A percentile compares a stretch with the other conserved stretches of the same genome.
phyloP scores from a whole-genome alignment of 2,329 filamentous ascomycete genomes.

The Ceratocystis harringtonii region DNA sequence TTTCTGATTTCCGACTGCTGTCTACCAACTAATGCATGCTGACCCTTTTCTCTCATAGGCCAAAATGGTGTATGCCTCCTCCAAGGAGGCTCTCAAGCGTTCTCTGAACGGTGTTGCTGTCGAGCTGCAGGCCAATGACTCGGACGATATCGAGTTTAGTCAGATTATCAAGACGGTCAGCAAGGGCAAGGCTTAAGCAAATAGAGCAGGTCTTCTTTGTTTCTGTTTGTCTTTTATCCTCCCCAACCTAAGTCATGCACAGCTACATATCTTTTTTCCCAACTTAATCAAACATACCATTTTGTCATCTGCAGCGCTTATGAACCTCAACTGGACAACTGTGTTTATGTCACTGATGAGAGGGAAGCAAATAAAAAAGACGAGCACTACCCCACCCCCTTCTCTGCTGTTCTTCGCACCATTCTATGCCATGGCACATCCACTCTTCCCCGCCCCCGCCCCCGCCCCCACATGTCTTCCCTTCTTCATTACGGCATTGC shows the following conservation, averaged over 20 bases:
- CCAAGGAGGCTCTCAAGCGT: conserved; percentile 74
- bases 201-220: conserved; percentile 4
- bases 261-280: conserved; percentile 11
- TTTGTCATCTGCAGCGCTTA: background rate
- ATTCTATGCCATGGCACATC: too few species aligned
- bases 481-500: background rate
- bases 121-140: conserved; percentile 74
- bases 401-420: too few species aligned
- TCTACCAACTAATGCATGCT: background rate
- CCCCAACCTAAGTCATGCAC: background rate
- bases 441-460: too few species aligned
- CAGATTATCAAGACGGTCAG: conserved; percentile 51
- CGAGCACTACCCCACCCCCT: too few species aligned
- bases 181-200: conserved; percentile 42
- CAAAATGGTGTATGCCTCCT: conserved; percentile 84
- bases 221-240: conserved; percentile 11
- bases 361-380: too few species aligned
- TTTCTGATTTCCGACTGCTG: background rate
- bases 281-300: conserved; percentile 11
- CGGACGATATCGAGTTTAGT: conserved; percentile 67
- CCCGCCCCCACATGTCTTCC: background rate
- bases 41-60: conserved; percentile 34
- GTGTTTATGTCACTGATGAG: background rate
- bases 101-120: conserved; percentile 57
- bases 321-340: background rate